Conservation (phyloP, 305 asterid species). For the Solanum chacoense region DNA sequence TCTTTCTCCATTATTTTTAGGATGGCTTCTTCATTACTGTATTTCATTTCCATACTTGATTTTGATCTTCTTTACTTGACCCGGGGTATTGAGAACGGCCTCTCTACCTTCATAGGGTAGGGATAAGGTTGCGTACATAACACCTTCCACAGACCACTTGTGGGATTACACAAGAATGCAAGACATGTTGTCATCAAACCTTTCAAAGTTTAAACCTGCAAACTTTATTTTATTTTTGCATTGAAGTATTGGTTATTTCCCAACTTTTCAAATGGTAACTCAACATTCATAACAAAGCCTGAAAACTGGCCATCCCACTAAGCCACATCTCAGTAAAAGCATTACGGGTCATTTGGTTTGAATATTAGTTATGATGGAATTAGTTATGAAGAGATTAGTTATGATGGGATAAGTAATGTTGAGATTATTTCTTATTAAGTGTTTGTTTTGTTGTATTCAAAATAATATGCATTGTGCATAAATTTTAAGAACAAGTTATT, state of each 20-base stretch:
- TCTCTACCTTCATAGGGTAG: background rate
- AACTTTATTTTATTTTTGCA: background rate
- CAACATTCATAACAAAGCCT: background rate
- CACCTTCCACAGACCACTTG: background rate
- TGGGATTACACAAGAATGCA: background rate
- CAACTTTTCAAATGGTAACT: background rate
- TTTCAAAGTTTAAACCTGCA: background rate
- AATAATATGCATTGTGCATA: background rate
- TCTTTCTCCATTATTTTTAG: background rate
- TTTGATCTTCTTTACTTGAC: background rate
- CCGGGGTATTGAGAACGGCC: background rate
- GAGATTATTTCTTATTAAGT: background rate
- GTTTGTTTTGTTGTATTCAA: background rate
- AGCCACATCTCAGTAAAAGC: background rate
- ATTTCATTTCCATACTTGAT: background rate
- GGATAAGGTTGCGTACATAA: background rate
- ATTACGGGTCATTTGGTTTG: background rate
- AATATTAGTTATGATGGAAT: background rate
- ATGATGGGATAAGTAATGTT: background rate
- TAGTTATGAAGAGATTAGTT: background rate
- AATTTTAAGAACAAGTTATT: background rate
- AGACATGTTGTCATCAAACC: background rate
- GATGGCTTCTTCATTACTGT: background rate
- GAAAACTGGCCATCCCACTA: background rate
- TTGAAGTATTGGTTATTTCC: background rate